phyloP scores from a whole-genome alignment of 2,329 filamentous ascomycete genomes.

The Neonectria faginata region DNA sequence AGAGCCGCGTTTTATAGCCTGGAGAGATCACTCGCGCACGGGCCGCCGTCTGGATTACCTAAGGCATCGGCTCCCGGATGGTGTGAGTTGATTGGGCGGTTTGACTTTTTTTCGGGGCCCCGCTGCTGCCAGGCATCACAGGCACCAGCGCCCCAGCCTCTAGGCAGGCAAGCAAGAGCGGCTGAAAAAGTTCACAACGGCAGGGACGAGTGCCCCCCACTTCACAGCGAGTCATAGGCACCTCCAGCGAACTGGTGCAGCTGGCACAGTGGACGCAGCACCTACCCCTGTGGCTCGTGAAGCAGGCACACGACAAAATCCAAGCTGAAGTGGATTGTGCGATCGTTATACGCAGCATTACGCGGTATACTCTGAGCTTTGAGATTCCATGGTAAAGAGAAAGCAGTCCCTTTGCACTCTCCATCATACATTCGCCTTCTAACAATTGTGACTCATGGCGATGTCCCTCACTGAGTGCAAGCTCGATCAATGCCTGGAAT shows the following conservation, averaged over 20 bases:
- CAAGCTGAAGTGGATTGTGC: neutral
- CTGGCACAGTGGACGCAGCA: neutral
- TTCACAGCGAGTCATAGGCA: neutral
- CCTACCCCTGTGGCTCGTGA: neutral
- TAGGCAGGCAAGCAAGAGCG: neutral
- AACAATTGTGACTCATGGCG: neutral
- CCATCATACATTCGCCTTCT: neutral
- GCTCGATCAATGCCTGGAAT: neutral
- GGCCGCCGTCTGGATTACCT: conserved; percentile 31
- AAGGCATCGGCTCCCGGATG: conserved; percentile 31
- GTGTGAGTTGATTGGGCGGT: conserved; percentile 33
- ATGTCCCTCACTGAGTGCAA: neutral
- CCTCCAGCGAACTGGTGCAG: neutral
- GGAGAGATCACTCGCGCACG: conserved; percentile 34
- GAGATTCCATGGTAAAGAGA: neutral
- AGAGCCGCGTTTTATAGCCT: conserved; percentile 50
- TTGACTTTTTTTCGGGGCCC: conserved; percentile 9
- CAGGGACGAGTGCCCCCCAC: neutral
- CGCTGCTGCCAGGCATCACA: conserved; percentile 36
- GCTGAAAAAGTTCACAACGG: neutral
- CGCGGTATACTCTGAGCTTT: neutral
- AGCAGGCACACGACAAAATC: neutral
- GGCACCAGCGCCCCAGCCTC: conserved; percentile 11
- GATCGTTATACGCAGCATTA: neutral
- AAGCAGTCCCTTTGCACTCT: neutral